Evolutionary conservation across 108 stramenopile species (phyloP).

Genomic region (Conticribra weissflogii): DNA sequence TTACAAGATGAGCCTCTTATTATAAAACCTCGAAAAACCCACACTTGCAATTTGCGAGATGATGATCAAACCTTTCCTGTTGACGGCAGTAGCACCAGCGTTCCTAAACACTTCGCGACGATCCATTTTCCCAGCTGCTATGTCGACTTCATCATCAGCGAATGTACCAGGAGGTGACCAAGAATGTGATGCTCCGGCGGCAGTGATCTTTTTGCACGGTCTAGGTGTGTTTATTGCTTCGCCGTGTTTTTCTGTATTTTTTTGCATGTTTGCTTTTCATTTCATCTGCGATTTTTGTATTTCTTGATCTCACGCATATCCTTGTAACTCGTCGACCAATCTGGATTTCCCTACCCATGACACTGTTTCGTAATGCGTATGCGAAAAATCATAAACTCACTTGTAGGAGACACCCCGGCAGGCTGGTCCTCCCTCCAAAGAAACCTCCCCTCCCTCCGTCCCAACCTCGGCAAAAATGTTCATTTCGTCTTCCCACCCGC

Average conservation of each 20-base stretch:
- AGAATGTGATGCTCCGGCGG: conserved; percentile 34
- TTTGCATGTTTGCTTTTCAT: not conserved
- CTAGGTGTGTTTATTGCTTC: conserved; percentile 57
- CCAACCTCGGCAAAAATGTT: conserved; percentile 52
- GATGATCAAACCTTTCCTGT: conserved; percentile 1
- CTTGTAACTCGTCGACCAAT: too few relatives aligned
- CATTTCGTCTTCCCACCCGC: conserved; percentile 83
- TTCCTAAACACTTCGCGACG: conserved; percentile 15
- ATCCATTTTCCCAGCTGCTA: conserved; percentile 4
- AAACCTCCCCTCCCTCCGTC: conserved; percentile 54
- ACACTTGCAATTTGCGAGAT: too few relatives aligned
- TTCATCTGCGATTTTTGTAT: not conserved
- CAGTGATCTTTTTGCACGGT: conserved; percentile 82
- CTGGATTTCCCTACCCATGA: too few relatives aligned
- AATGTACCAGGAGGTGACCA: not conserved
- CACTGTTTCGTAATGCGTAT: too few relatives aligned
- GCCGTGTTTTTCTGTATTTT: not conserved
- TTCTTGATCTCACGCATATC: too few relatives aligned
- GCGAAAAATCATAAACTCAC: too few relatives aligned
- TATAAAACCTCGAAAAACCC: too few relatives aligned
- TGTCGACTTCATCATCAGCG: conserved; percentile 28
- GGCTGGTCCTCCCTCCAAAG: conserved; percentile 74
- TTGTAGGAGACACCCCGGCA: conserved; percentile 67
- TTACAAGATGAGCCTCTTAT: too few relatives aligned
- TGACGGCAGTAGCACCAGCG: conserved; percentile 11